Evolutionary conservation across 83 land plant species (phyloP).

Genomic region (Picea abies): DNA sequence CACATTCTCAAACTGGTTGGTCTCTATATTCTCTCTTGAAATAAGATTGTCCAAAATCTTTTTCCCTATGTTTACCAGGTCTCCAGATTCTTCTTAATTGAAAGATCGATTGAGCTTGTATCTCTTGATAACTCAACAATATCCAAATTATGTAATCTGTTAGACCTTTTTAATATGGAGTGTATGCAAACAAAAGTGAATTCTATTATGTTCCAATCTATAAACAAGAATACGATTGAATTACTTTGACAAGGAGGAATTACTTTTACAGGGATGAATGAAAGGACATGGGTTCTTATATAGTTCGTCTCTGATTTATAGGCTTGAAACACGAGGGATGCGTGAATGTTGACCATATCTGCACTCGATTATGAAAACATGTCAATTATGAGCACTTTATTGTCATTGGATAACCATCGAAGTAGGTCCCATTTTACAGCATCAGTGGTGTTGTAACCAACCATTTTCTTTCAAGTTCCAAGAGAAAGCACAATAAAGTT

Average conservation of each 20-base stretch:
- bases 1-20: not conserved
- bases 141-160: too few relatives aligned
- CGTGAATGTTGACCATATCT: constrained; percentile 24
- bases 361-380: constrained; percentile 20
- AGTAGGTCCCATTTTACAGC: constrained; percentile 22
- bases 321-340: constrained; percentile 17
- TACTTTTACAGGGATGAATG: too few relatives aligned
- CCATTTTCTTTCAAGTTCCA: constrained; percentile 16
- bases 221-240: too few relatives aligned
- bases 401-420: constrained; percentile 18
- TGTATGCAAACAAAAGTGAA: too few relatives aligned
- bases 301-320: constrained; percentile 2
- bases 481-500: constrained; percentile 27
- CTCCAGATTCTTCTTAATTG: constrained; percentile 15
- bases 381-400: constrained; percentile 18
- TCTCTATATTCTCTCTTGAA: constrained; percentile 16
- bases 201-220: too few relatives aligned
- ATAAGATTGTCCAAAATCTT: constrained; percentile 13
- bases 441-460: not conserved
- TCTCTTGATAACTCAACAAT: too few relatives aligned
- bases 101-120: too few relatives aligned
- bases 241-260: too few relatives aligned
- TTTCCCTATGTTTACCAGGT: constrained; percentile 7
- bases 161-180: too few relatives aligned
- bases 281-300: constrained; percentile 28